Conservation (phyloP, 2,329 filamentous ascomycete species). For the Metarhizium guizhouense region DNA sequence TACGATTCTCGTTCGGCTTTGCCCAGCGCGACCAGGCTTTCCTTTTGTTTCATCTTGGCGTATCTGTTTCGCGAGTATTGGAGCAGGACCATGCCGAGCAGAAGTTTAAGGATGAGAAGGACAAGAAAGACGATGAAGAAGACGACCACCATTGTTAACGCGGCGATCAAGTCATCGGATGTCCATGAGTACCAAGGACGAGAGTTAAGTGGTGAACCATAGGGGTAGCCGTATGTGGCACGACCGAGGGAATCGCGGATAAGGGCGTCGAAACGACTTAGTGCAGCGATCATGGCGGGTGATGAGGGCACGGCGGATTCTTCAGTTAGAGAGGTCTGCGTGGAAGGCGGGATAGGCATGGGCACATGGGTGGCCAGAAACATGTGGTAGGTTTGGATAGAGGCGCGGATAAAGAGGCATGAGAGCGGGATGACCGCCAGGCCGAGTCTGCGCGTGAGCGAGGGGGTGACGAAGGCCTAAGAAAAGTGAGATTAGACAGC, state of each 20-base stretch:
- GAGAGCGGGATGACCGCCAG: slow-evolving; percentile 87
- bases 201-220: slow-evolving; percentile 28
- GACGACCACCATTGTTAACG: slow-evolving; percentile 74
- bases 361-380: slow-evolving; percentile 83
- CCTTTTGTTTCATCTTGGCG: slow-evolving; percentile 65
- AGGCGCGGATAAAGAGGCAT: slow-evolving; percentile 90
- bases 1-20: slow-evolving; percentile 44
- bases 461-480: slow-evolving; percentile 84
- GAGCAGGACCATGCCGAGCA: slow-evolving; percentile 81
- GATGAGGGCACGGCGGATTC: slow-evolving; percentile 57
- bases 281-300: slow-evolving; percentile 65
- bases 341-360: slow-evolving; percentile 56
- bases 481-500: not conserved
- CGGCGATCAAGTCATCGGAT: slow-evolving; percentile 65
- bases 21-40: slow-evolving; percentile 40
- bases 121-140: slow-evolving; percentile 80
- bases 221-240: slow-evolving; percentile 55
- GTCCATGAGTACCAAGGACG: slow-evolving; percentile 47
- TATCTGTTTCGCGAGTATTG: slow-evolving; percentile 74
- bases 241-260: slow-evolving; percentile 68
- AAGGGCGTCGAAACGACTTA: slow-evolving; percentile 70
- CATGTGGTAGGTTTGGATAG: slow-evolving; percentile 96
- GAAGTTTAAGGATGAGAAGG: slow-evolving; percentile 72
- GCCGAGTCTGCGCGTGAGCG: slow-evolving; percentile 80
- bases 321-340: slow-evolving; percentile 55